Conservation (phyloP, 2,329 filamentous ascomycete genomes). For the Colletotrichum navitas region DNA sequence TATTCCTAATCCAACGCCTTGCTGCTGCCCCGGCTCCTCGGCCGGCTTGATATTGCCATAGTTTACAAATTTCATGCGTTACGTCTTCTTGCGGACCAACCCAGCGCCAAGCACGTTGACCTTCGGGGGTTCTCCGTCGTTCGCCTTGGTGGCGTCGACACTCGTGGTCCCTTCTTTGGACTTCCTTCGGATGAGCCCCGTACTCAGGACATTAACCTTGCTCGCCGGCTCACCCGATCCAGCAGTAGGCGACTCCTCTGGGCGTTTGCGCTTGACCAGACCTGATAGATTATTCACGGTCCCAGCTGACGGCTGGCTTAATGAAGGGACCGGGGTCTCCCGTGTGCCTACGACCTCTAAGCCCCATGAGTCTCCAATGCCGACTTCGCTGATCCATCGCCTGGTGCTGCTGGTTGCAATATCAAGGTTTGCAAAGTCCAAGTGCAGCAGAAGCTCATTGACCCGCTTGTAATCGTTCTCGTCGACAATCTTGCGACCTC, state of each 20-base stretch:
- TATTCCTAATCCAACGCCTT: conserved; percentile 22
- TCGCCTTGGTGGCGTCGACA: conserved; percentile 38
- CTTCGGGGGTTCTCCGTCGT: neutral
- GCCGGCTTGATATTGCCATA: neutral
- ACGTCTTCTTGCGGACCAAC: conserved; percentile 64
- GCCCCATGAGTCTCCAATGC: conserved; percentile 66
- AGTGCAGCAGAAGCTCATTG: conserved; percentile 76
- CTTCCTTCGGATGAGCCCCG: conserved; percentile 69
- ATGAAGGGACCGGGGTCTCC: conserved; percentile 43
- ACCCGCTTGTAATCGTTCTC: conserved; percentile 75
- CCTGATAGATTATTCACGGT: conserved; percentile 62
- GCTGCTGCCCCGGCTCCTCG: neutral
- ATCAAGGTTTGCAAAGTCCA: conserved; percentile 77
- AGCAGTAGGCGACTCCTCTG: conserved; percentile 44
- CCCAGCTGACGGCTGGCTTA: conserved; percentile 31
- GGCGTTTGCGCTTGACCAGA: conserved; percentile 62
- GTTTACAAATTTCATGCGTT: conserved; percentile 48
- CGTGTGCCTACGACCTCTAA: conserved; percentile 61
- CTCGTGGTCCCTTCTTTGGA: conserved; percentile 55
- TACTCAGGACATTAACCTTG: conserved; percentile 61
- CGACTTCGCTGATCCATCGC: conserved; percentile 78
- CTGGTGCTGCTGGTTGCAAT: conserved; percentile 74
- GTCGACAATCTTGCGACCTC: conserved; percentile 73
- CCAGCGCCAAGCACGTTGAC: conserved; percentile 58
- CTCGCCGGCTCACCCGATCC: conserved; percentile 26